These are phyloP conservation scores for Dioszegia crocea DNA, from an alignment of 768 basidiomycete species.

Conservation along the genomic window DNA sequence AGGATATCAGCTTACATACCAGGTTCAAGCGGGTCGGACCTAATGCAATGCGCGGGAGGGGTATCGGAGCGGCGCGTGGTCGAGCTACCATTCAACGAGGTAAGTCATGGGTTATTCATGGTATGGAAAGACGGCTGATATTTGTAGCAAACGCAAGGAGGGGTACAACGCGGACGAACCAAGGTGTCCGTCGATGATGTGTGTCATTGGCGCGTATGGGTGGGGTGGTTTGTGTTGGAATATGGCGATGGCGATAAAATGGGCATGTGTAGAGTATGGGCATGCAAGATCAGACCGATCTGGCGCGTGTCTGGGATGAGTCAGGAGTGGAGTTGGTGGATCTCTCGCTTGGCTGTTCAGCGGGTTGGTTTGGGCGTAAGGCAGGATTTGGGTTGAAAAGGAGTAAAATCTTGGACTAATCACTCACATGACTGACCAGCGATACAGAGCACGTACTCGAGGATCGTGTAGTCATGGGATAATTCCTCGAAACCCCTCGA, in stretches of 20 bases:
- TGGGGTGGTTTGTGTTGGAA: neutral
- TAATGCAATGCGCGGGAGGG: conserved; percentile 96
- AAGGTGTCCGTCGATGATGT: conserved; percentile 43
- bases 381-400: too few relatives aligned
- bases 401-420: too few relatives aligned
- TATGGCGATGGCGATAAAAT: neutral
- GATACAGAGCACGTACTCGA: too few relatives aligned
- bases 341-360: too few relatives aligned
- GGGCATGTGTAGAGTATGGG: too few relatives aligned
- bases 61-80: conserved; percentile 98
- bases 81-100: conserved; percentile 98
- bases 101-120: conserved; percentile 51
- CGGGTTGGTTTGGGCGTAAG: too few relatives aligned
- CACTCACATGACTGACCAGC: too few relatives aligned
- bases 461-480: too few relatives aligned
- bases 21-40: conserved; percentile 99
- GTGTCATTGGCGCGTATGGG: conserved; percentile 9
- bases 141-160: conserved; percentile 39
- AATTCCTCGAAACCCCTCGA: too few relatives aligned
- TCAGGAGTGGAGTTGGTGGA: too few relatives aligned
- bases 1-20: conserved; percentile 11
- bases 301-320: too few relatives aligned
- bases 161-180: conserved; percentile 45
- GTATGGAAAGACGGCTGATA: conserved; percentile 5
- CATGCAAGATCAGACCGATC: too few relatives aligned